phyloP scores from a whole-genome alignment of 768 basidiomycete species.

The Cyclocybe cylindracea region DNA sequence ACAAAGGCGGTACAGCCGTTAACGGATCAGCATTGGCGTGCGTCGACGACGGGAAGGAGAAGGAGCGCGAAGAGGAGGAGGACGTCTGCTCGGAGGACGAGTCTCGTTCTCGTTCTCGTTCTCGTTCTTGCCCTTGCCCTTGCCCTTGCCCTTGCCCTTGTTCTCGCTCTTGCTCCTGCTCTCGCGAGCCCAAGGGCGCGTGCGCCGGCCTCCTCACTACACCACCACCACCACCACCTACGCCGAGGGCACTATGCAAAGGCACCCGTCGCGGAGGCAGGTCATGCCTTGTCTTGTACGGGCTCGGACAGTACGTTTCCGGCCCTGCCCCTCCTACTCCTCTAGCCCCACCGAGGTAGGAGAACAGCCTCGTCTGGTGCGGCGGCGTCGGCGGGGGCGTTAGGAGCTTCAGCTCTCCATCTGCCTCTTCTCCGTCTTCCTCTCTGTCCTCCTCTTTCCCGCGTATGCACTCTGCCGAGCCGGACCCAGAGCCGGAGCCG shows the following conservation, averaged over 20 bases:
- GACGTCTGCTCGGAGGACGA: constrained; percentile 4
- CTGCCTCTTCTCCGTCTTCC: constrained; percentile 16
- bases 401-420: constrained; percentile 19
- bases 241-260: neutral
- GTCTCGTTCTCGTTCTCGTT: constrained; percentile 6
- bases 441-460: constrained; percentile 8
- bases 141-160: neutral
- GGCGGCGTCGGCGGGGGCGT: constrained; percentile 29
- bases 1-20: neutral
- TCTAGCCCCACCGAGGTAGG: neutral
- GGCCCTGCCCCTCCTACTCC: neutral
- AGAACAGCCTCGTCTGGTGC: constrained; percentile 14
- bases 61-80: neutral
- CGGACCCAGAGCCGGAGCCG: too few relatives aligned
- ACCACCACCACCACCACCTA: too few relatives aligned
- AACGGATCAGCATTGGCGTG: neutral
- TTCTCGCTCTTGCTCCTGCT: too few relatives aligned
- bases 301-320: constrained; percentile 20
- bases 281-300: constrained; percentile 18
- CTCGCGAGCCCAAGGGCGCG: neutral
- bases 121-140: neutral
- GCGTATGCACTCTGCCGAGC: too few relatives aligned
- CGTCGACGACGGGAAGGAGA: neutral
- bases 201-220: constrained; percentile 3
- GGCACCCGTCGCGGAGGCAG: too few relatives aligned